Evolutionary conservation across 179 eudicot genomes (phyloP).

Genomic region (Silene coronaria): DNA sequence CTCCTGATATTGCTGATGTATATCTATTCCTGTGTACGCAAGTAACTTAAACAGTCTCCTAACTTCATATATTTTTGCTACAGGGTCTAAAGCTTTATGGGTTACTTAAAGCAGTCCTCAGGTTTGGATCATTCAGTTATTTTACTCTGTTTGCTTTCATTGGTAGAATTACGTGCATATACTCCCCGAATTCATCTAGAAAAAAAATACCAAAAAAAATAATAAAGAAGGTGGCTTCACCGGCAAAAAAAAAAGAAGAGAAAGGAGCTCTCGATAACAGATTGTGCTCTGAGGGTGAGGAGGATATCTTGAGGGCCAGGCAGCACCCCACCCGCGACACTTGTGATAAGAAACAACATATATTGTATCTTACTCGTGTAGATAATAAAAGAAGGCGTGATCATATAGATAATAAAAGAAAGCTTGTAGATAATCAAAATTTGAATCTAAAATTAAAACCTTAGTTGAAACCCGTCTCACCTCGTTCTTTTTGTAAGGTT

Average conservation of each 20-base stretch:
- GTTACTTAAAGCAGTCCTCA: constrained; percentile 39
- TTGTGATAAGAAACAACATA: no score
- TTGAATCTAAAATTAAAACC: no score
- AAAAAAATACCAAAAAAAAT: neutral
- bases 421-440: no score
- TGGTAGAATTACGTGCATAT: neutral
- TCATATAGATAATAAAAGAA: no score
- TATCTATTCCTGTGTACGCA: neutral
- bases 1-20: neutral
- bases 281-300: neutral
- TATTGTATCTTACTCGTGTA: no score
- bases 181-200: neutral
- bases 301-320: no score
- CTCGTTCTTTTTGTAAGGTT: no score
- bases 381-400: no score
- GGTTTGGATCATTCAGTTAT: constrained; percentile 31
- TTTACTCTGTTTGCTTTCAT: neutral
- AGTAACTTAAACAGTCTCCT: constrained; percentile 1
- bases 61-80: constrained; percentile 21
- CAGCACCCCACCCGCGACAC: no score
- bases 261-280: neutral
- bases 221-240: neutral
- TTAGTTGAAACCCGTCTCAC: no score
- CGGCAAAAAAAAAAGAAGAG: neutral
- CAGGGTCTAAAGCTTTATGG: constrained; percentile 51